Base-by-base conservation (phyloP, 371 early-diverging fungal species). In the Choanephora cucurbitarum region DNA sequence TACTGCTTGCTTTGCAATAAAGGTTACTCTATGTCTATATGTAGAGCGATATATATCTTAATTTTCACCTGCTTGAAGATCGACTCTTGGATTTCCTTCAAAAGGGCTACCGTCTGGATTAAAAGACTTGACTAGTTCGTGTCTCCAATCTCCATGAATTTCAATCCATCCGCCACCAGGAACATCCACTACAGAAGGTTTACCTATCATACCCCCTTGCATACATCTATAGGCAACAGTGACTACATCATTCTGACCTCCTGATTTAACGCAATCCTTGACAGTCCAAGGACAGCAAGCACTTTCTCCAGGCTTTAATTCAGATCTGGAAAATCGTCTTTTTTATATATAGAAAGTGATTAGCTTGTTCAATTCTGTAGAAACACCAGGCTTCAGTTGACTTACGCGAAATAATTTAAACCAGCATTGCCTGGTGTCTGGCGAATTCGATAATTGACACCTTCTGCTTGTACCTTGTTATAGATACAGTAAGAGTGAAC, bases 81-180 rank as follows among this genome's bases (percentile, higher is more conserved):
- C 50, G 13, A 49, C 40, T 23, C 23, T 49, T 13, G 8, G 32
- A 0, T 34, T 34, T 32, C 14, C 28, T 8, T 18, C 33, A 44
- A 18, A 52, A 13, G 43, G 18, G 15, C 44, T 18, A 10, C 52
- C 52, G 32, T 52, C 34, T 19, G 52, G 31, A 7, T 40, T 43
- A 31, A 32, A 52, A 13, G 24, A 31, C 9, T 18, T 19, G 22
- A 44, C 10, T 2, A 10, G 8, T 17, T 10, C 32, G 10, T 24
- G 44, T 3, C 1, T 18, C 11, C 5, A 14, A 31, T n/a, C n/a
- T 2, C 52, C 52, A 44, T 31, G 17, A 32, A 52, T 43, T 18
- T 44, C 44, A 7, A 52, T 31, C 52, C 44, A 52, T 23, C 52
- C 52, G 32, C 52, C 52, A 4, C 31, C 43, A 18, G 52, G 44